Base-by-base conservation (phyloP, 768 basidiomycete genomes). In the Cytidiella melzeri region DNA sequence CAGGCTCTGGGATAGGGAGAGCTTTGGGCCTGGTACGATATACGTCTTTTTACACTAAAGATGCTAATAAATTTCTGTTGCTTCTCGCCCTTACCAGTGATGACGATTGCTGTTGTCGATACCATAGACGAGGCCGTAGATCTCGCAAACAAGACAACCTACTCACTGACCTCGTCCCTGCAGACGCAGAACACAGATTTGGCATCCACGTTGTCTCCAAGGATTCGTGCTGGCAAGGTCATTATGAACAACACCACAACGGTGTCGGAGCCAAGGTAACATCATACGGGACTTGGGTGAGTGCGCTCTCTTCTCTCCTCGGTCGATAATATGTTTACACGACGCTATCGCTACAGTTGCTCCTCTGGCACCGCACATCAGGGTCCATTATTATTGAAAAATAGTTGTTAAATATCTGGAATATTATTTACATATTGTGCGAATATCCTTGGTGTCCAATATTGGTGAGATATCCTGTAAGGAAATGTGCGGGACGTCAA, bases 1-100 rank as follows among this genome's bases (percentile, higher is more conserved):
- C 66, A 59, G 65, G 27, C 48, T 76, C n/a, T 81, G 78, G 78
- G 69, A 77, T 25, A 58, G 69, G 30, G 83, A 85, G 62, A 72
- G 73, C 0, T 84, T 84, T 61, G 80, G 79, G 1, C 82, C 77
- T 37, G 76, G 77, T 75, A 41, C 10, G 55, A n/a, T n/a, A n/a
- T n/a, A n/a, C n/a, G n/a, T n/a, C n/a, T n/a, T n/a, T n/a, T n/a
- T n/a, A n/a, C n/a, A n/a, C 48, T 34, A 34, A 24, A 3, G 12
- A 6, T 13, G 25, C 13, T 18, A 7, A 30, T 19, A 11, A 23
- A 21, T 50, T 19, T 43, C 13, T 3, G 12, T 34, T n/a, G 13
- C 37, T 23, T 19, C 38, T 5, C n/a, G n/a, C n/a, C n/a, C n/a
- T n/a, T n/a, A n/a, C n/a, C 27, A 55, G 74, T 80, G 0, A 61